Conservation (phyloP, 1,139 yeast genomes). For the Candida buenavistaensis region DNA sequence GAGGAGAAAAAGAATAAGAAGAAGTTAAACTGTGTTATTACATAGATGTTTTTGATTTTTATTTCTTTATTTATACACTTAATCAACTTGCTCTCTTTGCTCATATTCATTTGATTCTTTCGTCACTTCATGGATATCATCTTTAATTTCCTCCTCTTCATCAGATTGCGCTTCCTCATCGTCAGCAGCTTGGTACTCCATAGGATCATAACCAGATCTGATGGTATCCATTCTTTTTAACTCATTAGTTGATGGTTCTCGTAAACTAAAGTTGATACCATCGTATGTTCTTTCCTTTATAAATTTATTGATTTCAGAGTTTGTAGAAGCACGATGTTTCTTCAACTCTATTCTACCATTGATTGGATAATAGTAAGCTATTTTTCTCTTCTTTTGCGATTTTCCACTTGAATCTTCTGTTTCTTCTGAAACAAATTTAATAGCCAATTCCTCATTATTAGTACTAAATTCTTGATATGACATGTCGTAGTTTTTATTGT, state of each 20-base stretch:
- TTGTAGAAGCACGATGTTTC: constrained; percentile 65
- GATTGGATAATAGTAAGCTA: constrained; percentile 78
- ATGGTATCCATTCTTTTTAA: constrained; percentile 63
- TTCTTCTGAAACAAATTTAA: constrained; percentile 55
- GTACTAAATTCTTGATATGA: constrained; percentile 50
- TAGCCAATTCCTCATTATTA: constrained; percentile 46
- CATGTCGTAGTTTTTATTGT: constrained; percentile 81
- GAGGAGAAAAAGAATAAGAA: constrained; percentile 17
- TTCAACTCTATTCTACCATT: constrained; percentile 78
- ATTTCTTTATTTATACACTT: constrained; percentile 16
- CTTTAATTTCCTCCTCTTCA: constrained; percentile 21
- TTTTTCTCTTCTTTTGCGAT: constrained; percentile 43
- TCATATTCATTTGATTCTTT: constrained; percentile 14
- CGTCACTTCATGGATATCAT: no score
- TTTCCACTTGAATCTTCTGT: constrained; percentile 27
- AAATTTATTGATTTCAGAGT: constrained; percentile 50
- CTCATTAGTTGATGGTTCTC: constrained; percentile 76
- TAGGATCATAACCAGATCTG: constrained; percentile 75
- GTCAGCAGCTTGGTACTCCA: constrained; percentile 61
- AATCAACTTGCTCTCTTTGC: constrained; percentile 19
- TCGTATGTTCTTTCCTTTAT: constrained; percentile 53
- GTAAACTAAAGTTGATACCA: constrained; percentile 57
- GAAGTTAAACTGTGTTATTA: constrained; percentile 20
- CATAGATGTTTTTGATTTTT: constrained; percentile 13
- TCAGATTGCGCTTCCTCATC: constrained; percentile 31